phyloP scores from a whole-genome alignment of 495 filamentous ascomycete species.

The Chaetomium cochliodes region DNA sequence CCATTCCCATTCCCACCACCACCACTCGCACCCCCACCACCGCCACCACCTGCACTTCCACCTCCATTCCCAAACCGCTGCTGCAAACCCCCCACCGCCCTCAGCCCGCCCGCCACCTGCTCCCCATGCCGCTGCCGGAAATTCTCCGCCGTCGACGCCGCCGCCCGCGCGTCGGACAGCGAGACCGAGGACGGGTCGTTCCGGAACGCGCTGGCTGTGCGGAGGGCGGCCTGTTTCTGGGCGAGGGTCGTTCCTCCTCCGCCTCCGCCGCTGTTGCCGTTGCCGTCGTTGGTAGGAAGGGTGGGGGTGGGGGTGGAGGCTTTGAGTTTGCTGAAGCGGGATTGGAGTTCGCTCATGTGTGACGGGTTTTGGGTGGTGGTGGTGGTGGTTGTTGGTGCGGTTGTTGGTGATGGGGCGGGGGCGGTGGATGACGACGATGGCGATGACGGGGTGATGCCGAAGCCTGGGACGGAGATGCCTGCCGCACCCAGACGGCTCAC shows the following conservation, averaged over 20 bases:
- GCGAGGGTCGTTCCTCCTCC: constrained; percentile 57
- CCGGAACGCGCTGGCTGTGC: constrained; percentile 55
- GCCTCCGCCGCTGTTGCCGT: constrained; percentile 34
- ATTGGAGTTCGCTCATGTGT: constrained; percentile 61
- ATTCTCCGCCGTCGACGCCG: constrained; percentile 56
- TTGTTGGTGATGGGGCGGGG: constrained; percentile 12
- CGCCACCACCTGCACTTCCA: constrained; percentile 31
- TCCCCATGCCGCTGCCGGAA: constrained; percentile 56
- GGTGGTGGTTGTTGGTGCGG: too few species aligned
- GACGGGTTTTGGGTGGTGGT: background rate
- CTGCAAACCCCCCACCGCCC: constrained; percentile 57
- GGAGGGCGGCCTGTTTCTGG: constrained; percentile 61
- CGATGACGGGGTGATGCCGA: constrained; percentile 63
- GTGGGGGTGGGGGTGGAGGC: constrained; percentile 19
- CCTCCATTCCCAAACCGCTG: constrained; percentile 35
- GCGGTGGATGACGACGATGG: constrained; percentile 14
- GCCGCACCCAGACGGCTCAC: constrained; percentile 67
- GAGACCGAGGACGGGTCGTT: constrained; percentile 60
- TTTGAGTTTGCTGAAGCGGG: constrained; percentile 61
- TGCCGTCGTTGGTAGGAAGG: constrained; percentile 24
- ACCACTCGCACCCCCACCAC: background rate
- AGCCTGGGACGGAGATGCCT: constrained; percentile 77
- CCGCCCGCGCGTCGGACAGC: constrained; percentile 49
- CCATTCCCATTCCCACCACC: background rate
- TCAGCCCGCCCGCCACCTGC: constrained; percentile 64